Percentiles rank a stretch among this genome's conserved stretches.
Evolutionary conservation across 306 rosid species (phyloP).

Genomic region (cucumber (Cucumis sativus)): DNA sequence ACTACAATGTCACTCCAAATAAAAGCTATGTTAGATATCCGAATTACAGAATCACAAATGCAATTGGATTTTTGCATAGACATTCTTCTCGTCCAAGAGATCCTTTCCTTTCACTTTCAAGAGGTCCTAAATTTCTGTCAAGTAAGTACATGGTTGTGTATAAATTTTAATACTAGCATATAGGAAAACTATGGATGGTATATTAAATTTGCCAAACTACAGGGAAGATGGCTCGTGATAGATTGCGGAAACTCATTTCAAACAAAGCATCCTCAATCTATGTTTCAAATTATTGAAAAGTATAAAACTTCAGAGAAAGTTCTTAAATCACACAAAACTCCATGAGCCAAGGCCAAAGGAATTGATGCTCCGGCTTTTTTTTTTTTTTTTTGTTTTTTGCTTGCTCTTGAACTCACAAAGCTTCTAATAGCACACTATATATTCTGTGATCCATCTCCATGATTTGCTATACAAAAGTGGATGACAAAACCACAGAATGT

Average conservation of each 20-base stretch:
- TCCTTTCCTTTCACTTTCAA: neutral
- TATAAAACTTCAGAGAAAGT: neutral
- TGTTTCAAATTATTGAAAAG: neutral
- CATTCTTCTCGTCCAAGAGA: neutral
- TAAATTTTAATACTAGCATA: neutral
- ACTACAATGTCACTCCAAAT: neutral
- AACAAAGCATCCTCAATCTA: neutral
- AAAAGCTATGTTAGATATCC: neutral
- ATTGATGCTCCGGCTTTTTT: neutral
- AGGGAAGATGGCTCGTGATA: neutral
- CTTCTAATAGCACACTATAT: neutral
- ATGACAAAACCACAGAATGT: neutral
- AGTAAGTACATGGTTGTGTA: neutral
- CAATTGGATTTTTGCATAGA: neutral
- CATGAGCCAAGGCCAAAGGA: neutral
- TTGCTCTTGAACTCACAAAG: neutral
- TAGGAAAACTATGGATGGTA: neutral
- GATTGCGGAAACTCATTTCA: neutral
- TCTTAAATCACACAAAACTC: neutral
- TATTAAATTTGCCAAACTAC: neutral
- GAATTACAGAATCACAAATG: neutral
- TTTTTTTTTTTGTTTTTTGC: too few relatives aligned
- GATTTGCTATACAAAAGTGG: neutral
- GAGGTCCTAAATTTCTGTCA: neutral
- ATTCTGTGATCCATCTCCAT: neutral